Base-by-base conservation (phyloP, 768 basidiomycete genomes). In the Suillus americanus region DNA sequence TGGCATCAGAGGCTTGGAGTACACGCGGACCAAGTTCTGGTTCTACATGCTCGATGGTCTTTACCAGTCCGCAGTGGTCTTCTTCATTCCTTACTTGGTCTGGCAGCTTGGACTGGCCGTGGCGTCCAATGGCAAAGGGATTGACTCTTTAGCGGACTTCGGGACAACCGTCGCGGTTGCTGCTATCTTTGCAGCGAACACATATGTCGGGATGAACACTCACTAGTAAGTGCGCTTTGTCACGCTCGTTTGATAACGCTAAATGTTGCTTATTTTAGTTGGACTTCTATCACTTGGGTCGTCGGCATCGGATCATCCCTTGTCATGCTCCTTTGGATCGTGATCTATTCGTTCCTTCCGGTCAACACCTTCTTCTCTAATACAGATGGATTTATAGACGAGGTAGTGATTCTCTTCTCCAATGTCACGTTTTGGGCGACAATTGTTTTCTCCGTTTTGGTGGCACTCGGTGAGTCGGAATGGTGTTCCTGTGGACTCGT, bases 11-110 rank as follows among this genome's bases (percentile, higher is more conserved):
- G 95, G 96, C 25, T 81, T 95, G 18, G 97, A 97, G 71, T 99
- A 97, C 77, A 97, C 95, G 20, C 87, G 94, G 12, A 67, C 80
- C 60, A 95, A 92, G 79, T 99, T 99, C 79, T 98, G 95, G 94
- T 73, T 89, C 62, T 97, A 95, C 78, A 97, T 98, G 92, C 74
- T 86, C 8, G 97, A 99, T 74, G 96, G 96, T 33, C 78, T 98
- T 40, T 98, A 97, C 77, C 97, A 99, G 72, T 97, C 95, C 0
- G 87, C 80, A 0, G 85, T 94, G 64, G 86, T 95, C 38, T 95
- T 89, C 79, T 96, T 91, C 80, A 82, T 98, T 70, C 94, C 96
- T 0, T 97, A 86, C 74, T 74, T 87, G 53, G 85, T 83, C 25
- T 92, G 91, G 88, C 84, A 83, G 1, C 73, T 89, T 18, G 90